A percentile compares a stretch with the other conserved stretches of the same genome.
Evolutionary conservation across 2,329 filamentous ascomycete species (phyloP).

Genomic region (Aspergillus sp.): DNA sequence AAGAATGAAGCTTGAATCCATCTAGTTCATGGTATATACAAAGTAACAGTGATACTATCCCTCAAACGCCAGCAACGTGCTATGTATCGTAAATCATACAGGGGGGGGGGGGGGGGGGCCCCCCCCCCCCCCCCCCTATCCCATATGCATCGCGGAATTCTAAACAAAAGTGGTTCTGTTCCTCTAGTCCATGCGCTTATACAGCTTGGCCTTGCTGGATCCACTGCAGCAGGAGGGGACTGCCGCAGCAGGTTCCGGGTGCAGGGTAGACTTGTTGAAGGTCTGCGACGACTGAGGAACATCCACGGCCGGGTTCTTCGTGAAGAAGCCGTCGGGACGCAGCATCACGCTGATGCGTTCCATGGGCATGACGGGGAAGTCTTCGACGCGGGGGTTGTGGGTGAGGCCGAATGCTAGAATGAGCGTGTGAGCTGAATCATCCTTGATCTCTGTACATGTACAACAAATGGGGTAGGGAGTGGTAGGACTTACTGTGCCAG

Average conservation of each 20-base stretch:
- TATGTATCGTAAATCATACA: slow-evolving; percentile 7
- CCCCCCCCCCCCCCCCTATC: not conserved
- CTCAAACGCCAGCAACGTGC: not conserved
- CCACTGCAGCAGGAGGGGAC: slow-evolving; percentile 25
- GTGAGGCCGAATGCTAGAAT: slow-evolving; percentile 56
- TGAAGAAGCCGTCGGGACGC: slow-evolving; percentile 56
- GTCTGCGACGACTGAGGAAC: slow-evolving; percentile 46
- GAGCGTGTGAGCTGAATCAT: not conserved
- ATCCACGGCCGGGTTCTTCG: slow-evolving; percentile 54
- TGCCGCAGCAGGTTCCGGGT: slow-evolving; percentile 24
- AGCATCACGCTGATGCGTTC: slow-evolving; percentile 55
- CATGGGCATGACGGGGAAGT: slow-evolving; percentile 70
- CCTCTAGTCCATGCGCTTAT: slow-evolving; percentile 16
- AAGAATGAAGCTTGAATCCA: not conserved
- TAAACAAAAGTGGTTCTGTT: not conserved
- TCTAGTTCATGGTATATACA: not conserved
- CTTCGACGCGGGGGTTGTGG: slow-evolving; percentile 65
- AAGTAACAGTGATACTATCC: too few species aligned
- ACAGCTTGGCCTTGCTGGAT: slow-evolving; percentile 34
- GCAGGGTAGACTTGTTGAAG: slow-evolving; percentile 46
- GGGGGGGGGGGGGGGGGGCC: too few species aligned
- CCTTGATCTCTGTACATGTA: not conserved
- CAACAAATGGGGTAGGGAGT: not conserved
- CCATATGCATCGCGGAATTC: not conserved
- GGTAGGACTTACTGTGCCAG: slow-evolving; percentile 41